These are phyloP conservation scores for Fimicolochytrium jonesii DNA, from an alignment of 192 early-diverging fungal species.

Conservation along the genomic window DNA sequence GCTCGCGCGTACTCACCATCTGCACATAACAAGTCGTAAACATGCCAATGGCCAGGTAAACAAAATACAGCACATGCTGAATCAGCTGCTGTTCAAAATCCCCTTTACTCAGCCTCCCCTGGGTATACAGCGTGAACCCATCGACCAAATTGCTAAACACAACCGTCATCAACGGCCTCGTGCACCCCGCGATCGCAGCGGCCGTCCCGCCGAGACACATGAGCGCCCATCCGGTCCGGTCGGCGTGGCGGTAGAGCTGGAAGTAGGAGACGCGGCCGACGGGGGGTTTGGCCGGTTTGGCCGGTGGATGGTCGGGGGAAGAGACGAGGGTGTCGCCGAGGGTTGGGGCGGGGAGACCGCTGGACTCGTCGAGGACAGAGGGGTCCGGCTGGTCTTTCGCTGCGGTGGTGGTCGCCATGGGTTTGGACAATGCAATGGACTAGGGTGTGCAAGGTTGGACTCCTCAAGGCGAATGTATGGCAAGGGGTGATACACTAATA, in stretches of 20 bases:
- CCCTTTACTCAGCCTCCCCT: background rate
- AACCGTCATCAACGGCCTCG: conserved; percentile 26
- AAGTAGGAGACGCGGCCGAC: background rate
- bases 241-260: conserved; percentile 17
- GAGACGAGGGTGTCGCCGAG: no score
- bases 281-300: no score
- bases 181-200: conserved; percentile 18
- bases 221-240: background rate
- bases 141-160: conserved; percentile 21
- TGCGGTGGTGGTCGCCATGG: no score
- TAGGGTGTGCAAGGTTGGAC: no score
- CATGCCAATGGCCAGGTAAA: conserved; percentile 20
- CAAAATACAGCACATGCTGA: conserved; percentile 22
- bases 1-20: conserved; percentile 22
- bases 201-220: conserved; percentile 15
- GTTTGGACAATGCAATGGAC: no score
- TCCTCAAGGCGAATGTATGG: no score
- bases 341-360: no score
- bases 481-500: no score
- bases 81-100: conserved; percentile 4
- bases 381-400: no score
- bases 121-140: conserved; percentile 15
- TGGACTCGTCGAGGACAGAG: no score
- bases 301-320: no score
- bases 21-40: conserved; percentile 28